Evolutionary conservation across 768 basidiomycete genomes (phyloP), one percentile per base, ranked within the genome.

Genomic region (Boletus sp.): DNA sequence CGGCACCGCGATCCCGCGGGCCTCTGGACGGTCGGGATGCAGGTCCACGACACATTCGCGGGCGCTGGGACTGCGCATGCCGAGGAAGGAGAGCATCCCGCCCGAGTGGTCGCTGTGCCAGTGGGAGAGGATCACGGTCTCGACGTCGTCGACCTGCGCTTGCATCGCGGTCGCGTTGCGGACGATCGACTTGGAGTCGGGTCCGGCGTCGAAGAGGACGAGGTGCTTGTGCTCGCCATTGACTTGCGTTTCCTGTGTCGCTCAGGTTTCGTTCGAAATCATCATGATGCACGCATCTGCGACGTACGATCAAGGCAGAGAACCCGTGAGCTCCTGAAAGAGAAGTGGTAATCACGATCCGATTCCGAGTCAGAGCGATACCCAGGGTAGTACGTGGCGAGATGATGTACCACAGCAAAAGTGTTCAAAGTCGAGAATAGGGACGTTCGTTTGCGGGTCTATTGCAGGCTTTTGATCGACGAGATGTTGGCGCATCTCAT

Each of bases 201-300:
- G 92, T 0, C 92, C 92, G 15, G 89, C 86, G 72, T 94, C 92
- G 66, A 94, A 92, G 36, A 94, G 78, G 15, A 83, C 84, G n/a
- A 79, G 73, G 52, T 83, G 80, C 4, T 76, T 64, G 55, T 69
- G 53, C 41, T 76, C 69, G 20, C 73, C 84, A 24, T 76, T 63
- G 11, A 79, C 70, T 56, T 80, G 77, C 3, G 85, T 89, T 77
- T 88, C 81, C 85, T 86, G 66, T 37, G 17, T 32, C n/a, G 30
- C 30, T 29, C 15, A 3, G 15, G 32, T 42, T 55, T 17, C 24
- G 24, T 12, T 7, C 15, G 14, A 35, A 17, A 9, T 15, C 4
- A 52, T n/a, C n/a, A n/a, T n/a, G n/a, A n/a, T n/a, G n/a, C n/a
- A n/a, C n/a, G n/a, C n/a, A n/a, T n/a, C n/a, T 2, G 14, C 7